Evolutionary conservation across 139 green algal species (phyloP).

Genomic region (Chlamydomonas schloesseri): DNA sequence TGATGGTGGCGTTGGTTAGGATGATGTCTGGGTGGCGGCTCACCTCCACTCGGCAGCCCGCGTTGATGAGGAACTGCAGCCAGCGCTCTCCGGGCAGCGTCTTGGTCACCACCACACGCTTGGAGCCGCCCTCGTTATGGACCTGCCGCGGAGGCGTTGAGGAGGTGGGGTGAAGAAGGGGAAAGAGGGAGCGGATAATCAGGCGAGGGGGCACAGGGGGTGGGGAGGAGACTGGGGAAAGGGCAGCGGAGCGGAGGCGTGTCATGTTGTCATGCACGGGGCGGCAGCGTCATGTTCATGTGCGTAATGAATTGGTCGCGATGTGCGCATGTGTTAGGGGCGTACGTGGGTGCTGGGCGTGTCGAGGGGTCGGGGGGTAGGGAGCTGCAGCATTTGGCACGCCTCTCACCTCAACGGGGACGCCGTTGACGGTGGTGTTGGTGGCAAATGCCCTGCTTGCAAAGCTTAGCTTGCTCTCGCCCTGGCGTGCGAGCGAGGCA

Average conservation of each 20-base stretch:
- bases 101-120: slow-evolving; percentile 97
- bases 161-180: neutral
- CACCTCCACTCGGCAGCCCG: slow-evolving; percentile 55
- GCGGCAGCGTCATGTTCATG: too few species aligned
- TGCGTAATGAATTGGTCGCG: too few species aligned
- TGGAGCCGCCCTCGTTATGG: slow-evolving; percentile 84
- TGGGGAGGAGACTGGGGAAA: neutral
- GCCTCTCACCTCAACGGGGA: slow-evolving; percentile 54
- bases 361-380: too few species aligned
- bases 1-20: slow-evolving; percentile 87
- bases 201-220: neutral
- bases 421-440: slow-evolving; percentile 41
- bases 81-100: slow-evolving; percentile 92
- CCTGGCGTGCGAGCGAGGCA: neutral
- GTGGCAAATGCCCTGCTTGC: slow-evolving; percentile 23
- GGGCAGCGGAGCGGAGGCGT: too few species aligned
- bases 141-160: slow-evolving; percentile 73
- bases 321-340: too few species aligned
- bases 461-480: neutral
- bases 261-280: too few species aligned
- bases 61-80: slow-evolving; percentile 85
- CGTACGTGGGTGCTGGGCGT: too few species aligned
- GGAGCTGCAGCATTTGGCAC: too few species aligned
- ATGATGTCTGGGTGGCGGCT: slow-evolving; percentile 84
- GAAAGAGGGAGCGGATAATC: too few species aligned